Evolutionary conservation across 169 alveolate genomes (phyloP).

Genomic region (Eimeria necatrix): DNA sequence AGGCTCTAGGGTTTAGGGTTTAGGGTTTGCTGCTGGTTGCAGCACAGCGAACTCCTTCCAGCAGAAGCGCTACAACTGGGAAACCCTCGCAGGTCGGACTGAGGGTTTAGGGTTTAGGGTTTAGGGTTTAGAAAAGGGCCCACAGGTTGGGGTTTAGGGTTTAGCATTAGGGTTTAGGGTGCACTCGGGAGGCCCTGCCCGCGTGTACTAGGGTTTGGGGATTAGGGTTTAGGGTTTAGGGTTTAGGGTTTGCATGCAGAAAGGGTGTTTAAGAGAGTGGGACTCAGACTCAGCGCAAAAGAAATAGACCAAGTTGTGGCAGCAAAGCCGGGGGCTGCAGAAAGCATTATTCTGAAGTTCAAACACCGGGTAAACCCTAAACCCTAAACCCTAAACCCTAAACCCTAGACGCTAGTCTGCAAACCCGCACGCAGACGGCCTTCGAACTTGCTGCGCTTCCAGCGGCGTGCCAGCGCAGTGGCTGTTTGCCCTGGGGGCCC

Average conservation of each 20-base stretch:
- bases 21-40: slow-evolving; percentile 26
- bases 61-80: slow-evolving; percentile 91
- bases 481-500: no score
- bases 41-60: slow-evolving; percentile 88
- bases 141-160: background rate
- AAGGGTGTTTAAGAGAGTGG: slow-evolving; percentile 91
- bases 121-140: background rate
- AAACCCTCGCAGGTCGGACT: slow-evolving; percentile 87
- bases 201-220: background rate
- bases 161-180: slow-evolving; percentile 28
- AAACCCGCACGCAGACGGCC: no score
- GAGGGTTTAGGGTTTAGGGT: background rate
- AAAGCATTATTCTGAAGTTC: slow-evolving; percentile 86
- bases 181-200: background rate
- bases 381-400: slow-evolving; percentile 27
- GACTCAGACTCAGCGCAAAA: slow-evolving; percentile 86
- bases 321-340: slow-evolving; percentile 90
- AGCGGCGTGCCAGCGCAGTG: no score
- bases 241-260: slow-evolving; percentile 77
- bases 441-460: no score
- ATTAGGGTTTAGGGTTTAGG: slow-evolving; percentile 58
- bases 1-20: slow-evolving; percentile 15
- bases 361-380: slow-evolving; percentile 81
- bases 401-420: background rate
- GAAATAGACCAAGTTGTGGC: slow-evolving; percentile 89